Conservation (phyloP, 805 yeast species). For the Candida tallmaniae region DNA sequence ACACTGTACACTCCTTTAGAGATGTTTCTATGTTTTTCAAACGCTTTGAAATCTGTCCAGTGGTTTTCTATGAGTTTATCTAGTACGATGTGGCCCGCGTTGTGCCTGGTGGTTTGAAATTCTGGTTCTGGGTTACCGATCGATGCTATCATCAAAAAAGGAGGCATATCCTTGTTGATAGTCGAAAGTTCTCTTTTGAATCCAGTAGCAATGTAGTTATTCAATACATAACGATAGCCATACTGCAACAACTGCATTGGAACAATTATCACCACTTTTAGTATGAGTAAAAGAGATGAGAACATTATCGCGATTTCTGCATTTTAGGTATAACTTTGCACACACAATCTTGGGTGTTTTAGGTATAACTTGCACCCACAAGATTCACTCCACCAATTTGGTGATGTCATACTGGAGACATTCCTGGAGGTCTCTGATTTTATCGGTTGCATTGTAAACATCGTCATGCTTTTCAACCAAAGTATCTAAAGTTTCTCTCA, state of each 20-base stretch:
- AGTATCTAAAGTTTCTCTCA: background rate
- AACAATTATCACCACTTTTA: background rate
- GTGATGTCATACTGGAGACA: too few relatives aligned
- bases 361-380: too few relatives aligned
- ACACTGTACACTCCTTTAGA: slow-evolving; percentile 19
- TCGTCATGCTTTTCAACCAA: background rate
- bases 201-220: background rate
- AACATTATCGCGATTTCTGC: too few relatives aligned
- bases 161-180: background rate
- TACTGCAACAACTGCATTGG: slow-evolving; percentile 2
- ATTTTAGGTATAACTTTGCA: too few relatives aligned
- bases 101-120: slow-evolving; percentile 65
- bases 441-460: too few relatives aligned
- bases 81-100: slow-evolving; percentile 64
- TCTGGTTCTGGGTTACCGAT: slow-evolving; percentile 75
- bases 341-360: too few relatives aligned
- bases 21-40: slow-evolving; percentile 16
- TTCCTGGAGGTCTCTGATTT: too few relatives aligned
- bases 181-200: background rate
- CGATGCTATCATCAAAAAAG: slow-evolving; percentile 39
- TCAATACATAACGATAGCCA: background rate
- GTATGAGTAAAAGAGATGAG: background rate
- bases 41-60: slow-evolving; percentile 20
- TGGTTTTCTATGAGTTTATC: slow-evolving; percentile 21
- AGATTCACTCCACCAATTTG: too few relatives aligned